Evolutionary conservation across 176 grass and related monocot genomes (phyloP).

Genomic region (Saccharum spontaneum): DNA sequence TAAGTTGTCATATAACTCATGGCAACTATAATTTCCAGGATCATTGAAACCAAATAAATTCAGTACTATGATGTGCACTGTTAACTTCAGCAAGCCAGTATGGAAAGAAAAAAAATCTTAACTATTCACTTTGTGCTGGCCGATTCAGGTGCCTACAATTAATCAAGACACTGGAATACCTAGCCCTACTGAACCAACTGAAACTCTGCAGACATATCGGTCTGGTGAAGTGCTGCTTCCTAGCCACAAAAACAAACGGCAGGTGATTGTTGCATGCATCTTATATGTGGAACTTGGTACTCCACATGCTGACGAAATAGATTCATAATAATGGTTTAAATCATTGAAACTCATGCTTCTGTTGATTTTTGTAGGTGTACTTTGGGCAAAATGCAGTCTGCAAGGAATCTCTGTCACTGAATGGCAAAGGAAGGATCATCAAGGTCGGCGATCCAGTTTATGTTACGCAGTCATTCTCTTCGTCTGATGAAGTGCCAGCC

Average conservation of each 20-base stretch:
- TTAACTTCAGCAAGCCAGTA: neutral
- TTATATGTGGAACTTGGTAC: neutral
- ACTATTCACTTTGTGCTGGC: neutral
- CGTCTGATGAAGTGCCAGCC: slow-evolving; percentile 46
- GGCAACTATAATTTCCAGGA: neutral
- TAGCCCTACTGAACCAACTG: slow-evolving; percentile 59
- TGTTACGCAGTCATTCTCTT: slow-evolving; percentile 50
- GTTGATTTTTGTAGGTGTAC: slow-evolving; percentile 51
- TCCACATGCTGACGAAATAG: neutral
- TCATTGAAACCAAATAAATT: neutral
- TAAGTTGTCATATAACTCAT: neutral
- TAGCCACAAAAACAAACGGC: slow-evolving; percentile 55
- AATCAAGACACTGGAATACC: slow-evolving; percentile 64
- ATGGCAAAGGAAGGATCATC: slow-evolving; percentile 43
- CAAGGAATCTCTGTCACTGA: slow-evolving; percentile 51
- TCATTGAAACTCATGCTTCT: neutral
- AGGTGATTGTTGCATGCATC: slow-evolving; percentile 34
- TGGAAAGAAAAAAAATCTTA: neutral
- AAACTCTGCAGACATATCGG: slow-evolving; percentile 66
- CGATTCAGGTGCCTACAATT: slow-evolving; percentile 65
- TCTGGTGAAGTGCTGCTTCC: slow-evolving; percentile 58
- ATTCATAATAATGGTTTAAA: neutral
- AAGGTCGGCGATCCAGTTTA: slow-evolving; percentile 66
- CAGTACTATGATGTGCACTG: neutral
- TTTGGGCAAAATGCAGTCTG: slow-evolving; percentile 90